Evolutionary conservation across 805 yeast genomes (phyloP).

Genomic region (Candida khao-thaluensis): DNA sequence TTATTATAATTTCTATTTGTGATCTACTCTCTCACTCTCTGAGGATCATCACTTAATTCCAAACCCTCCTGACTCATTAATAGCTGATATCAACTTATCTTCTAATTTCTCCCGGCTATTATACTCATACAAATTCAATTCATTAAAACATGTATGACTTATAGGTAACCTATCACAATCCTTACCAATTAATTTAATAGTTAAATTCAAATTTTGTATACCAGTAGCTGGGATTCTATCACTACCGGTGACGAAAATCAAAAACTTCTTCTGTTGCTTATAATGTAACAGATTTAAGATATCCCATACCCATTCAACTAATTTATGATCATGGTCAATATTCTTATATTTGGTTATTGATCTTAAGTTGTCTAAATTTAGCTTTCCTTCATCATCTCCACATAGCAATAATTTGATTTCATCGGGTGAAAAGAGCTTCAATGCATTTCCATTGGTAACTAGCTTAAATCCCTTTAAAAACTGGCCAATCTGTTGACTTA

Average conservation of each 20-base stretch:
- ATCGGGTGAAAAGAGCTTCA: constrained; percentile 75
- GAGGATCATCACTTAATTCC: constrained; percentile 74
- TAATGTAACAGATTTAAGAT: constrained; percentile 50
- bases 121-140: constrained; percentile 74
- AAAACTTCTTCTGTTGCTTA: constrained; percentile 56
- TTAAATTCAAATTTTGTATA: constrained; percentile 65
- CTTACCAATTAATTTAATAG: constrained; percentile 48
- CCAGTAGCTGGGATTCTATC: constrained; percentile 95
- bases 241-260: constrained; percentile 84
- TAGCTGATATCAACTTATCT: constrained; percentile 62
- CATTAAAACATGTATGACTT: constrained; percentile 95
- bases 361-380: constrained; percentile 65
- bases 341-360: constrained; percentile 67
- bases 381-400: constrained; percentile 65
- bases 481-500: constrained; percentile 51
- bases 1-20: too few species aligned
- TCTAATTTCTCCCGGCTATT: constrained; percentile 50
- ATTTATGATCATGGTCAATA: constrained; percentile 31
- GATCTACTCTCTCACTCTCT: too few species aligned
- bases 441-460: constrained; percentile 78
- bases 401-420: constrained; percentile 78
- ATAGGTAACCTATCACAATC: constrained; percentile 62
- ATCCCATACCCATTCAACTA: constrained; percentile 87
- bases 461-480: constrained; percentile 70
- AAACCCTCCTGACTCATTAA: constrained; percentile 82